A percentile compares a stretch with the other conserved stretches of the same genome.
These are phyloP conservation scores for Osmozyma mogii DNA, from an alignment of 805 yeast genomes.

Conservation along the genomic window DNA sequence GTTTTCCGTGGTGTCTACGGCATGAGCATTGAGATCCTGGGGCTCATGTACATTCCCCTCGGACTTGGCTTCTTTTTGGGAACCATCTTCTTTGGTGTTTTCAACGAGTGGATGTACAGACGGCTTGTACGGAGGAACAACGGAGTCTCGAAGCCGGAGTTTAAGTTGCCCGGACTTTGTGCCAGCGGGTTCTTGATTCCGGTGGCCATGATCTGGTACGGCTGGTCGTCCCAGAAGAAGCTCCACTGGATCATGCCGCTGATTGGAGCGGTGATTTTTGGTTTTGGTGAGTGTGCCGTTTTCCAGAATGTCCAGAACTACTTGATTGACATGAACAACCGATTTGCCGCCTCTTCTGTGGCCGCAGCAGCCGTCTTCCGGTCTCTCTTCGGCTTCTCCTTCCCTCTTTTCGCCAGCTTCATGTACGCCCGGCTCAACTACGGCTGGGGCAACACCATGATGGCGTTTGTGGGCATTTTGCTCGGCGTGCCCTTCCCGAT, in stretches of 20 bases:
- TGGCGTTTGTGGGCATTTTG: conserved; percentile 48
- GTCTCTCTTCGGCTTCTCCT: conserved; percentile 58
- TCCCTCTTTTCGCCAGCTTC: conserved; percentile 56
- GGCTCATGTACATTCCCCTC: conserved; percentile 51
- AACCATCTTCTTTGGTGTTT: conserved; percentile 38
- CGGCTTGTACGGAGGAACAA: conserved; percentile 32
- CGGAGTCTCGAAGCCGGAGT: conserved; percentile 58
- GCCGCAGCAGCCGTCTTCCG: conserved; percentile 65
- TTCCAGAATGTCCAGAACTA: conserved; percentile 64
- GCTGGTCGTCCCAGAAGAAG: conserved; percentile 57
- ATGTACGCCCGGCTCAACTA: conserved; percentile 53
- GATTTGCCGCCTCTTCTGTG: conserved; percentile 60
- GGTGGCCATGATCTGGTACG: conserved; percentile 59
- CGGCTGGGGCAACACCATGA: conserved; percentile 66
- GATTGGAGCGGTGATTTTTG: conserved; percentile 54
- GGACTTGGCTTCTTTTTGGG: conserved; percentile 50
- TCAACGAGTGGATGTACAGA: conserved; percentile 34
- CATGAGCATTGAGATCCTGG: conserved; percentile 40
- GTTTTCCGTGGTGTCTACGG: conserved; percentile 43
- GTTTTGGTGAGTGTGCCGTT: conserved; percentile 52
- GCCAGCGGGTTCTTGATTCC: conserved; percentile 44
- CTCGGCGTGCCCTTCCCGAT: conserved; percentile 66
- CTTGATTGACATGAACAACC: conserved; percentile 62
- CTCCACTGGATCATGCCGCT: conserved; percentile 58
- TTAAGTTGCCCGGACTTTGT: conserved; percentile 44